A percentile compares a stretch with the other conserved stretches of the same genome.
These are phyloP conservation scores for Cladosporium sp. DNA, from an alignment of 2,329 filamentous ascomycete species.

Conservation along the genomic window DNA sequence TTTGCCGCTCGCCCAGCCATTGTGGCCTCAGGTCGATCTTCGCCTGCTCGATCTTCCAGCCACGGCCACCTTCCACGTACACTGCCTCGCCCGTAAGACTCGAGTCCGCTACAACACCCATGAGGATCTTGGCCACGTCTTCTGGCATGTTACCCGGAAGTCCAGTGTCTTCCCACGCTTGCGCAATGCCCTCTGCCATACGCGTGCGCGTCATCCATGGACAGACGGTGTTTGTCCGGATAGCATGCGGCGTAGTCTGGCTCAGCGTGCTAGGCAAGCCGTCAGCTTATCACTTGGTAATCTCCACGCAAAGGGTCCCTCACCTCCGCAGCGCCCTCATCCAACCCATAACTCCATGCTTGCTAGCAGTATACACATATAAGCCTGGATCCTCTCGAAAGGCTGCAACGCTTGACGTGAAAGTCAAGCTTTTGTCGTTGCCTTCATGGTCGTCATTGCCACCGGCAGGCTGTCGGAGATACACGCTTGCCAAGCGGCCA, in stretches of 20 bases:
- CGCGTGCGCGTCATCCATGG: slow-evolving; percentile 41
- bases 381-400: slow-evolving; percentile 45
- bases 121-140: slow-evolving; percentile 37
- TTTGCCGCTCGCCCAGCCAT: slow-evolving; percentile 39
- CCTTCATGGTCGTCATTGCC: slow-evolving; percentile 23
- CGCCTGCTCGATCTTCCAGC: slow-evolving; percentile 40
- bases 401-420: slow-evolving; percentile 43
- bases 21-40: slow-evolving; percentile 36
- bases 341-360: slow-evolving; percentile 47
- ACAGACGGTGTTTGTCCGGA: slow-evolving; percentile 41
- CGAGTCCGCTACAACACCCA: slow-evolving; percentile 30
- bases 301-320: neutral
- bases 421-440: slow-evolving; percentile 37
- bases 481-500: slow-evolving; percentile 44
- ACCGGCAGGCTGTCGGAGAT: slow-evolving; percentile 35
- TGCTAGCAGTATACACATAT: slow-evolving; percentile 42
- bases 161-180: slow-evolving; percentile 32
- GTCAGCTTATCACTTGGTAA: neutral
- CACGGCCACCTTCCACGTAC: slow-evolving; percentile 39
- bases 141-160: slow-evolving; percentile 36
- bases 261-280: slow-evolving; percentile 28
- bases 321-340: slow-evolving; percentile 41
- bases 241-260: slow-evolving; percentile 20
- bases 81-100: slow-evolving; percentile 37
- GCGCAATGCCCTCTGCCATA: slow-evolving; percentile 32